Conservation (phyloP, 805 yeast genomes). For the Wickerhamomyces pijperi region DNA sequence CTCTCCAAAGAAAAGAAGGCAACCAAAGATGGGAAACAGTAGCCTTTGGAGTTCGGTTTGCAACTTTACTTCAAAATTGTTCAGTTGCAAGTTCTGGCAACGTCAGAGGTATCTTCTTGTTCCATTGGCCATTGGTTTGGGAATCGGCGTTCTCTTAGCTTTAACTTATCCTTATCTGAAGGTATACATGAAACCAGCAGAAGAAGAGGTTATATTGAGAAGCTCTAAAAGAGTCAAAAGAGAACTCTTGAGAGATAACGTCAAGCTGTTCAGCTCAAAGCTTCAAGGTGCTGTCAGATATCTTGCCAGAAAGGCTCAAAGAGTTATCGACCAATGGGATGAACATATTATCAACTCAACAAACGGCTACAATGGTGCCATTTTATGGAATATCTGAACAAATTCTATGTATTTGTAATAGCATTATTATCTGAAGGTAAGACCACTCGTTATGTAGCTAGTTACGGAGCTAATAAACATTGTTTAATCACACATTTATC, state of each 20-base stretch:
- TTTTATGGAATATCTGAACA: neutral
- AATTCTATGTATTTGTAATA: no score
- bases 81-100: slow-evolving; percentile 9
- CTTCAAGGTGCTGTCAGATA: neutral
- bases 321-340: slow-evolving; percentile 2
- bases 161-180: slow-evolving; percentile 5
- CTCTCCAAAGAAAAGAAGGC: slow-evolving; percentile 5
- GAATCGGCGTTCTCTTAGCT: slow-evolving; percentile 16
- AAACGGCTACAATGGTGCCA: slow-evolving; percentile 2
- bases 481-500: no score
- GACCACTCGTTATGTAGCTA: neutral
- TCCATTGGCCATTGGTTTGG: slow-evolving; percentile 13
- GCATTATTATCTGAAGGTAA: neutral
- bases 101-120: slow-evolving; percentile 4
- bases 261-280: neutral
- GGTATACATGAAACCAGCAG: slow-evolving; percentile 1
- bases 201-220: neutral
- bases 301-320: neutral
- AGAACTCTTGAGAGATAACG: neutral
- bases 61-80: neutral
- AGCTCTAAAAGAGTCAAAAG: neutral
- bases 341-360: slow-evolving; percentile 2
- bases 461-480: no score
- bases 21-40: slow-evolving; percentile 8
- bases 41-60: neutral